Base-by-base conservation (phyloP, 768 basidiomycete species). In the Epithele typhae region DNA sequence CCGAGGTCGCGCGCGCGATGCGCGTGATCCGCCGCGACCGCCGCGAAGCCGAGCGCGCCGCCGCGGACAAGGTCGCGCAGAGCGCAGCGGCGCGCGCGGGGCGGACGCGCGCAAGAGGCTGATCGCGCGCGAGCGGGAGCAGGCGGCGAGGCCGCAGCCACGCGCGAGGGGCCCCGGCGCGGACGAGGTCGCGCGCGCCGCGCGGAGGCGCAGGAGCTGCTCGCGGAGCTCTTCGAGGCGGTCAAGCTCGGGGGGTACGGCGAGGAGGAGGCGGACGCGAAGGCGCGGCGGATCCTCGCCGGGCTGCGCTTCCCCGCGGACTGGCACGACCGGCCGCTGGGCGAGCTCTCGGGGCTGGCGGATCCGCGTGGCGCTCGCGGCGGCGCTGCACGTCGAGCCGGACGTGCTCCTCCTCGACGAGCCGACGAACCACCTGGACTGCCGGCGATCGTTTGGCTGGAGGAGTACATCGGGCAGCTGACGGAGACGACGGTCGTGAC, bases 371-470 rank as follows among this genome's bases (percentile, higher is more conserved):
- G 40, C 39, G 24, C 49, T 59, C 14, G 91, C 51, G 92, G 97
- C 55, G 91, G 97, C 9, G 95, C 95, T 64, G 87, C 95, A 37
- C 89, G 95, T 68, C 76, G 62, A 89, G 90, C 65, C 95, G 93
- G 39, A 96, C 67, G 84, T 97, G 62, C 76, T 98, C 21, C 73
- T 96, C 17, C 79, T 93, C 33, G 92, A 94, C 64, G 92, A 95
- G 67, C 92, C 94, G 40, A 97, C 93, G 27, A 97, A 96, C 65
- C 93, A 97, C 68, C 79, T 96, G 76, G 93, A 96, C 64, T 96
- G 92, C 85, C 80, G 54, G 94, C 92, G 18, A 99, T 99, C 66
- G 43, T 52, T 21, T 52, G 51, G 51, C 46, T 52, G 7, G 46
- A 52, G 34, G 51, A 52, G 35, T 47, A 52, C 44, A 34, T 53